These are phyloP conservation scores for Geranium rotundifolium DNA, from an alignment of 345 rosid species.

Conservation along the genomic window DNA sequence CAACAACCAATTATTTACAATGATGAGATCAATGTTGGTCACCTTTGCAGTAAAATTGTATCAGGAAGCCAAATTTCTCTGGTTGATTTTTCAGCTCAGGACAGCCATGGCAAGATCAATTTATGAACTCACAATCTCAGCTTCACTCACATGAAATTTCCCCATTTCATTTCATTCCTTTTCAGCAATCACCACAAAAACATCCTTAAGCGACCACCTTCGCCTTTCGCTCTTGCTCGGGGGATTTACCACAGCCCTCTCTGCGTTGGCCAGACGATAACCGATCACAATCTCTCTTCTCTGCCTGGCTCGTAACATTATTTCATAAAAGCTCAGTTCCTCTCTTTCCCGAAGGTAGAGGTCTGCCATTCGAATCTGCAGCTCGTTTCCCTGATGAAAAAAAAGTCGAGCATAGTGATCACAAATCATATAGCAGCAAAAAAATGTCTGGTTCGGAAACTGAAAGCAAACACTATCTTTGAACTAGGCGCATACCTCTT, in stretches of 20 bases:
- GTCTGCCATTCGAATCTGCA: constrained; percentile 55
- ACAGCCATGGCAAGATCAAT: too few species aligned
- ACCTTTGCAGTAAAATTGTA: too few species aligned
- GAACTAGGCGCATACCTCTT: constrained; percentile 39
- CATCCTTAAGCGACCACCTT: constrained; percentile 44
- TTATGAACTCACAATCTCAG: too few species aligned
- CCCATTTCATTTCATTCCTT: constrained; percentile 26
- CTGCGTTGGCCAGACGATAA: constrained; percentile 37
- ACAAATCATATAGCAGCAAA: not conserved
- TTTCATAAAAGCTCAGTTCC: constrained; percentile 54
- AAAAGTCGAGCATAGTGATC: not conserved
- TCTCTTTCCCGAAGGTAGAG: constrained; percentile 47
- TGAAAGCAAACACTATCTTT: not conserved
- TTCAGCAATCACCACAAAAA: constrained; percentile 49
- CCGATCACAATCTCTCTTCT: constrained; percentile 61
- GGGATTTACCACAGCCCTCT: constrained; percentile 56
- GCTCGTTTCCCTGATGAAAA: constrained; percentile 48
- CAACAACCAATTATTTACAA: too few species aligned
- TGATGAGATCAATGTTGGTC: too few species aligned
- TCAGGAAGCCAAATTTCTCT: too few species aligned
- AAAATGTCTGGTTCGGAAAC: not conserved
- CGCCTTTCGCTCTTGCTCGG: constrained; percentile 35
- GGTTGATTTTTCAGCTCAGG: too few species aligned
- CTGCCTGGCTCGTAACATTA: constrained; percentile 42
- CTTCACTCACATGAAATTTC: too few species aligned